Percentiles rank a stretch among this genome's conserved stretches.
These are phyloP conservation scores for Setaria italica DNA, from an alignment of 202 grass and related monocot genomes.

Conservation along the genomic window DNA sequence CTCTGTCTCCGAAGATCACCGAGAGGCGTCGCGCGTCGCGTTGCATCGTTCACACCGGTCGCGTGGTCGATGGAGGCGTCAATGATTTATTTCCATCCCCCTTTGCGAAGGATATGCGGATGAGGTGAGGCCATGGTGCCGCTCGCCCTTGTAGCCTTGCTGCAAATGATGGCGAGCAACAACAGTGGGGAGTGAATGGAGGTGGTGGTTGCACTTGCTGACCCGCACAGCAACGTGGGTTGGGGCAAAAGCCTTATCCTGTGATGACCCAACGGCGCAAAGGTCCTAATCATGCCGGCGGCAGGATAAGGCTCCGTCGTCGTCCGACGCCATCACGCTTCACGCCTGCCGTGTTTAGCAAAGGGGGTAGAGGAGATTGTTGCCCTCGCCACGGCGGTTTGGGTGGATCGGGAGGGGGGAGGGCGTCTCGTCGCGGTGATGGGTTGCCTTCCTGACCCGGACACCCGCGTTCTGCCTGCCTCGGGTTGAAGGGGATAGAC, in stretches of 20 bases:
- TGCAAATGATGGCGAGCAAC: constrained; percentile 32
- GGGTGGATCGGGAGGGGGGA: background rate
- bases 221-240: background rate
- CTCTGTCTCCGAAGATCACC: background rate
- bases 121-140: background rate
- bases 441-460: background rate
- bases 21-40: background rate
- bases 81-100: background rate
- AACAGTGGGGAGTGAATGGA: constrained; percentile 5
- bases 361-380: background rate
- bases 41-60: no score
- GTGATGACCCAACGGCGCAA: constrained; percentile 3
- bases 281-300: background rate
- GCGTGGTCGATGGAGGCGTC: constrained; percentile 19
- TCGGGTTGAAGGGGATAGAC: no score
- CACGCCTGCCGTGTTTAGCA: background rate
- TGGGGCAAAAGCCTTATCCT: constrained; percentile 18
- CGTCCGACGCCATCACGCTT: background rate
- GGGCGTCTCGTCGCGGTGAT: background rate
- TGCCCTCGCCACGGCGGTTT: background rate
- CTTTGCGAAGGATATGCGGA: background rate
- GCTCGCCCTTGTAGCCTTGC: background rate
- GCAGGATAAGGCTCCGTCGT: background rate
- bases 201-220: constrained; percentile 22
- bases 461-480: background rate